Evolutionary conservation across 2,329 filamentous ascomycete species (phyloP), one percentile per base, ranked within the genome.

Genomic region (Beauveria sp.): DNA sequence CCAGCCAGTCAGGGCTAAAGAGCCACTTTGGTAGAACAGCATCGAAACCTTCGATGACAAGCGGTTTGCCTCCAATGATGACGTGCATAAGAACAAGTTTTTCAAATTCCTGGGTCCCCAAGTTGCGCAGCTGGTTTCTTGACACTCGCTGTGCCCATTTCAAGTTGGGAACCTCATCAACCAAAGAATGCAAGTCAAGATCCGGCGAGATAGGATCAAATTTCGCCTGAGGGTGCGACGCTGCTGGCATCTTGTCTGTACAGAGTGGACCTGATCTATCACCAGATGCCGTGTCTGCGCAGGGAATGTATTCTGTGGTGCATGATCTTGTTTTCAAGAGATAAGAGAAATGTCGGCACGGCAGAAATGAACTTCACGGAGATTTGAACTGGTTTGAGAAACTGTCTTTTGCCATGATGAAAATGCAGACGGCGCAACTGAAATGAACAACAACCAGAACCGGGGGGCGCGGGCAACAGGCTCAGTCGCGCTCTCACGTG

Each of bases 181-280:
- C 90, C 1, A 98, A 79, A 1, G 78, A 76, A 45, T 85, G 78
- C 18, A 98, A 79, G 70, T 98, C 88, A 62, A 98, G 85, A 69
- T 93, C 86, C 0, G 93, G 93, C 0, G 92, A 85, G 52, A 98
- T 90, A 1, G 93, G 93, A 73, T 96, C 91, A 73, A 98, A 98
- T 57, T 92, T 91, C 18, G 92, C 91, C 70, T 91, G 88, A 1
- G 91, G 91, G 68, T 93, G 86, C 62, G 88, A 79, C 16, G 88
- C 81, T 18, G 80, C 77, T 60, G 90, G 89, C 92, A 96, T 96
- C 30, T 69, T 81, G 68, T 24, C n/a, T 26, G 40, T 16, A 3
- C 8, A 16, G 16, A 34, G 50, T 54, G 43, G 58, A 59, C n/a
- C 57, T 22, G 40, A 30, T 26, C 22, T 9, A 18, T 28, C 5